Base-by-base conservation (phyloP, 2,329 filamentous ascomycete genomes). In the Exophiala dermatitidis region DNA sequence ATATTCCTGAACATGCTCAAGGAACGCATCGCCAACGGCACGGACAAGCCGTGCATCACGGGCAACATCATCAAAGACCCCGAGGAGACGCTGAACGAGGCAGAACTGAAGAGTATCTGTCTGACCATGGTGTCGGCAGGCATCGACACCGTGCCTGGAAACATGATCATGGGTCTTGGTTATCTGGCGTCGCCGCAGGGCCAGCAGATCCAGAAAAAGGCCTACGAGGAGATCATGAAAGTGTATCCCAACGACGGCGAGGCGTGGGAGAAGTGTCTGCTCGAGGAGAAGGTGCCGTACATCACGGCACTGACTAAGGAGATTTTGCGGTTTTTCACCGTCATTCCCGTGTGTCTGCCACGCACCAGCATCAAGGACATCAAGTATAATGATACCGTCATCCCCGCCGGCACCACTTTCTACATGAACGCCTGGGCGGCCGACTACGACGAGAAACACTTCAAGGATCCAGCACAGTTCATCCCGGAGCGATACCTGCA, bases 351-450 rank as follows among this genome's bases (percentile, higher is more conserved):
- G 62, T 88, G 83, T 62, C 75, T 93, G 0, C 88, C 88, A 0
- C 76, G 88, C 2, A 81, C 81, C 10, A 85, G 77, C 56, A 85
- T 86, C 65, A 86, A 84, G 60, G 83, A 86, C 57, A 86, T 91
- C 52, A 73, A 78, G 3, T 90, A 83, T 70, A 74, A 86, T 28
- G 80, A 80, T 10, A 74, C 81, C 0, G 71, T 77, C 1, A 86
- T 93, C 36, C 88, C 88, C 0, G 78, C 85, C 0, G 85, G 85
- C 1, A 90, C 85, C 0, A 88, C 84, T 1, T 89, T 91, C 62
- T 89, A 90, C 69, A 85, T 91, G 85, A 90, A 85, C 63, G 83
- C 85, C 6, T 89, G 84, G 68, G 84, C 83, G 1, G 86, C 85
- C 29, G 78, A 90, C 68, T 88, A 87, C 67, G 86, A 90, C 64